phyloP scores from a whole-genome alignment of 257 asterid genomes.

The Mentha longifolia region DNA sequence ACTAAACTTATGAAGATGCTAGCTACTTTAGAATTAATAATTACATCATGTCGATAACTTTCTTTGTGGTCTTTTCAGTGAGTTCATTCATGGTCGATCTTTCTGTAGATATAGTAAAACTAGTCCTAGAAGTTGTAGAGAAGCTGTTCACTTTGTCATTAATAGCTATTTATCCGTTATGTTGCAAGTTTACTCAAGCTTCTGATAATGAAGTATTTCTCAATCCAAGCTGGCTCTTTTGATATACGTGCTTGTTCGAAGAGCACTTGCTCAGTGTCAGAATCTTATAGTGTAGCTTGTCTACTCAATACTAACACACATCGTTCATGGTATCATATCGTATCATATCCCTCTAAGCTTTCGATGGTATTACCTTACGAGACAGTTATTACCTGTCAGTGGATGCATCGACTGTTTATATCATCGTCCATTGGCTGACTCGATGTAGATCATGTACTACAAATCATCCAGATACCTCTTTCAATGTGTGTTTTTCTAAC shows the following conservation, averaged over 20 bases:
- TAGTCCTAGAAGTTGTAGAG: constrained; percentile 11
- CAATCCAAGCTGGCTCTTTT: too few relatives aligned
- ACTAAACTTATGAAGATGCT: background rate
- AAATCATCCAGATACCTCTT: too few relatives aligned
- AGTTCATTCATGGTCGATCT: background rate
- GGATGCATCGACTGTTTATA: background rate
- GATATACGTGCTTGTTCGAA: too few relatives aligned
- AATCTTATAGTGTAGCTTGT: too few relatives aligned
- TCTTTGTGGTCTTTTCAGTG: background rate
- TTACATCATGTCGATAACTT: background rate
- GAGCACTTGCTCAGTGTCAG: too few relatives aligned
- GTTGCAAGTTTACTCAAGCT: too few relatives aligned
- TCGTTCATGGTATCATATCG: background rate
- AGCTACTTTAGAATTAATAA: background rate
- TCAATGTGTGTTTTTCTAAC: too few relatives aligned
- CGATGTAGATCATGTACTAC: too few relatives aligned
- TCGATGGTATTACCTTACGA: background rate
- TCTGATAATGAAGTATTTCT: too few relatives aligned
- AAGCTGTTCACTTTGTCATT: too few relatives aligned
- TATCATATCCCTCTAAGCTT: background rate
- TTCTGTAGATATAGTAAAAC: background rate
- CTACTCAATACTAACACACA: background rate
- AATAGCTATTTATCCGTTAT: too few relatives aligned
- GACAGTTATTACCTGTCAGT: background rate
- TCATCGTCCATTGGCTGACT: background rate